These are phyloP conservation scores for Solanum medicagineum DNA, from an alignment of 257 asterid species.

Conservation along the genomic window DNA sequence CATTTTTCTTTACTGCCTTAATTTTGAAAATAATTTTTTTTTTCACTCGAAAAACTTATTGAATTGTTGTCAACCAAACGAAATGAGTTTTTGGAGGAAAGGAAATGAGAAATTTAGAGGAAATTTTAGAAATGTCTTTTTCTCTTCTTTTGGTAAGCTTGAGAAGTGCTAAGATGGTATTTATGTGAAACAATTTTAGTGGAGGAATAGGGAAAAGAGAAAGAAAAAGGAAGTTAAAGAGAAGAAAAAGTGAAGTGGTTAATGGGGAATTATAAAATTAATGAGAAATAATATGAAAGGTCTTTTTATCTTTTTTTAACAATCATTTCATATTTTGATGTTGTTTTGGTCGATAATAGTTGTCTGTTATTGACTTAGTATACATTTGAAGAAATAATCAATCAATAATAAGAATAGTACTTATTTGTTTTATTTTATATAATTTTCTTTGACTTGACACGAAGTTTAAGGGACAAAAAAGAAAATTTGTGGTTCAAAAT, in stretches of 20 bases:
- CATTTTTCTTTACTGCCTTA: not conserved
- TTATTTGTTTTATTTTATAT: too few relatives aligned
- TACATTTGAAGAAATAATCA: too few relatives aligned
- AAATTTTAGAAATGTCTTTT: not conserved
- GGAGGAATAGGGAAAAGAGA: not conserved
- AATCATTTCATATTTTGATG: not conserved
- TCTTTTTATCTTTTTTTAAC: not conserved
- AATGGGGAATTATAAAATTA: not conserved
- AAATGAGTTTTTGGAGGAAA: not conserved
- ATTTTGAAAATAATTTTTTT: not conserved
- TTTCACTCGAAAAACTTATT: not conserved
- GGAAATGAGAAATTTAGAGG: not conserved
- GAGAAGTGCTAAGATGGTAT: not conserved
- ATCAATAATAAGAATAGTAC: too few relatives aligned
- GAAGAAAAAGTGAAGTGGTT: not conserved
- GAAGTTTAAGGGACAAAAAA: too few relatives aligned
- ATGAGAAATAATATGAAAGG: not conserved
- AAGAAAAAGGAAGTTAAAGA: not conserved
- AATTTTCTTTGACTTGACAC: too few relatives aligned
- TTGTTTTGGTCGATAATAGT: too few relatives aligned
- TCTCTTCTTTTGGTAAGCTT: not conserved
- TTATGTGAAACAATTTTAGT: not conserved
- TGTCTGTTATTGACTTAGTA: too few relatives aligned
- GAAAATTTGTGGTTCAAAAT: too few relatives aligned
- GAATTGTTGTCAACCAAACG: not conserved